A percentile compares a stretch with the other conserved stretches of the same genome.
Evolutionary conservation across 805 yeast species (phyloP).

Genomic region (Kodamaea hsintzibuensis): DNA sequence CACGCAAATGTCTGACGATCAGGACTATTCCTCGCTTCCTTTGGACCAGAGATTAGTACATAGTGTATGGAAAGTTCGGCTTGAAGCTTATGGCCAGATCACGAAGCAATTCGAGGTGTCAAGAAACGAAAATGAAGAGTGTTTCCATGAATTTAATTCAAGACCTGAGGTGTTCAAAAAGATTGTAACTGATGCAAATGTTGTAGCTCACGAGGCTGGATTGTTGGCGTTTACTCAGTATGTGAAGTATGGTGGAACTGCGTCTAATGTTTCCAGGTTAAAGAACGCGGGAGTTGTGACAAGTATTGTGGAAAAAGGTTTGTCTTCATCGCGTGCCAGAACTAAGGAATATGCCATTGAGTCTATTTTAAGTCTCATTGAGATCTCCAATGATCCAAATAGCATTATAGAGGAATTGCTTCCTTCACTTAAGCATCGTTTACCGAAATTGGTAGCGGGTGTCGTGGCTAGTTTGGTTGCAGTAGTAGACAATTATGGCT

Average conservation of each 20-base stretch:
- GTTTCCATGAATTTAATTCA: conserved; percentile 50
- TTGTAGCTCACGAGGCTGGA: conserved; percentile 89
- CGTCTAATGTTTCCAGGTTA: conserved; percentile 40
- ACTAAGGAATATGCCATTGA: conserved; percentile 69
- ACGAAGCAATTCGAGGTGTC: conserved; percentile 52
- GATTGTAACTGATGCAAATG: conserved; percentile 76
- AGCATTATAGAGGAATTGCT: conserved; percentile 65
- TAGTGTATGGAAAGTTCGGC: conserved; percentile 78
- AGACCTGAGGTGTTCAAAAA: conserved; percentile 58
- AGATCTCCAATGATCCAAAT: conserved; percentile 59
- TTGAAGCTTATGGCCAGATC: conserved; percentile 73
- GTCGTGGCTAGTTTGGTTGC: conserved; percentile 56
- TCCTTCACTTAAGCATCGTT: conserved; percentile 59
- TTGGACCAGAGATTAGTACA: conserved; percentile 58
- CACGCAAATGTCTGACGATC: conserved; percentile 41
- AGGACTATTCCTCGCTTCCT: conserved; percentile 63
- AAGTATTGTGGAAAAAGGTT: conserved; percentile 76
- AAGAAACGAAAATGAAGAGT: conserved; percentile 53
- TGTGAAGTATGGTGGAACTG: conserved; percentile 55
- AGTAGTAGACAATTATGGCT: conserved; percentile 63
- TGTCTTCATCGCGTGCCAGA: conserved; percentile 71
- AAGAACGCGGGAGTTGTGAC: conserved; percentile 44
- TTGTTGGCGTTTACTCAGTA: conserved; percentile 54
- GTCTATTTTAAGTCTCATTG: conserved; percentile 61
- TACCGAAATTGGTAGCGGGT: conserved; percentile 80